These are phyloP conservation scores for Salix viminalis DNA, from an alignment of 345 rosid genomes.

Conservation along the genomic window DNA sequence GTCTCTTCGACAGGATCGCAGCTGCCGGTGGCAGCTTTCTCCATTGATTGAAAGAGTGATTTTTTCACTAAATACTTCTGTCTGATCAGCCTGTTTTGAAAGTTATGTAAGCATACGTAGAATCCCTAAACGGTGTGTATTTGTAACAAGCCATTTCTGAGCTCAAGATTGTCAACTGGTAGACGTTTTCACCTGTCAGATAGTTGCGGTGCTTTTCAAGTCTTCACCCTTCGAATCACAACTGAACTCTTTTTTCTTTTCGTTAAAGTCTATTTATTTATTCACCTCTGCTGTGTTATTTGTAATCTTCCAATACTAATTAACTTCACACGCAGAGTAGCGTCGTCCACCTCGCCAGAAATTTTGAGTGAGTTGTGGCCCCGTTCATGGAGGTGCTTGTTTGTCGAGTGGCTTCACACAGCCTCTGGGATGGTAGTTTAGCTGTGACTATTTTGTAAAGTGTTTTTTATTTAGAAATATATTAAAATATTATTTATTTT, in stretches of 20 bases:
- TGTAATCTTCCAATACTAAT: too few relatives aligned
- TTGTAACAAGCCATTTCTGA: neutral
- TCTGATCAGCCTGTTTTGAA: neutral
- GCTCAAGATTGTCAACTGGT: neutral
- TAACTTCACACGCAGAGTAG: too few relatives aligned
- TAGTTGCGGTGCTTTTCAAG: neutral
- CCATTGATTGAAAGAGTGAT: neutral
- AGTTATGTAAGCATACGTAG: neutral
- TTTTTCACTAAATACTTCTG: neutral
- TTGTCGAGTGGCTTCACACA: too few relatives aligned
- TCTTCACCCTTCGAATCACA: neutral
- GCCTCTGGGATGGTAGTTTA: too few relatives aligned
- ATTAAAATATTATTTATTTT: too few relatives aligned
- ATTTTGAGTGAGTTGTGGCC: too few relatives aligned
- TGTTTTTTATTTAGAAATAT: too few relatives aligned
- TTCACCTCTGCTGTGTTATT: too few relatives aligned
- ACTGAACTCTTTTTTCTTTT: neutral
- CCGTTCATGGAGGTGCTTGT: too few relatives aligned
- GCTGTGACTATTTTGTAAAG: too few relatives aligned
- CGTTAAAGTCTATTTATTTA: too few relatives aligned
- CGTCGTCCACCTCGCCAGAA: too few relatives aligned
- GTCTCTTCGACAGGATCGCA: neutral
- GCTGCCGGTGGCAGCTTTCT: constrained; percentile 16
- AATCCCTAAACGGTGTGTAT: neutral
- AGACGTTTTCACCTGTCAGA: neutral